These are phyloP conservation scores for Rhipidocladum racemiflorum DNA, from an alignment of 176 grass and related monocot species.

Conservation along the genomic window DNA sequence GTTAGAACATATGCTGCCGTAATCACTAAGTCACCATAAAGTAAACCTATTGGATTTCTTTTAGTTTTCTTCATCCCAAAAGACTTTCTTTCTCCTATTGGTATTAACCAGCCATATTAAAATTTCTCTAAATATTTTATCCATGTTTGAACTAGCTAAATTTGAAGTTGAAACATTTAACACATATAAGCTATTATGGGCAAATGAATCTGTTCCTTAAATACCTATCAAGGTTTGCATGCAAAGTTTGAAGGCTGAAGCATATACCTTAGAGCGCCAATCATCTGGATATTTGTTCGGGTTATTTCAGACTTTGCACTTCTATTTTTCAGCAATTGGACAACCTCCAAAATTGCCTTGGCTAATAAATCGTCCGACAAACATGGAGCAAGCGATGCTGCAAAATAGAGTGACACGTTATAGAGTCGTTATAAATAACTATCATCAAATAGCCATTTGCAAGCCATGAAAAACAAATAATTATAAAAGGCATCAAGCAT, in stretches of 20 bases:
- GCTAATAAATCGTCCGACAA: slow-evolving; percentile 92
- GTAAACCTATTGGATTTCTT: background rate
- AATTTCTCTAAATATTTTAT: background rate
- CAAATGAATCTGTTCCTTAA: too few relatives aligned
- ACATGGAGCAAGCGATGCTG: slow-evolving; percentile 88
- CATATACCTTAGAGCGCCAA: slow-evolving; percentile 93
- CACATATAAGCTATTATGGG: background rate
- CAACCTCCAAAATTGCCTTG: slow-evolving; percentile 73
- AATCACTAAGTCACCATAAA: background rate
- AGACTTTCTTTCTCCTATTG: background rate
- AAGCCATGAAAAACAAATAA: background rate
- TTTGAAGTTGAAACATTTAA: background rate
- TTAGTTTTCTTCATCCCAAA: background rate
- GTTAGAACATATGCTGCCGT: background rate
- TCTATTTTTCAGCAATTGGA: slow-evolving; percentile 74
- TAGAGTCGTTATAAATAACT: background rate
- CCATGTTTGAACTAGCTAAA: background rate
- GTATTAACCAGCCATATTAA: background rate
- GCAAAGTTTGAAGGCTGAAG: slow-evolving; percentile 16
- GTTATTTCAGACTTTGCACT: slow-evolving; percentile 73
- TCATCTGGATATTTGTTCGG: slow-evolving; percentile 98
- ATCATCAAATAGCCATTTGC: background rate
- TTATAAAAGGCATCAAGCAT: background rate
- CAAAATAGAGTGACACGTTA: slow-evolving; percentile 10
- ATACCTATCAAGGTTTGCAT: background rate